Evolutionary conservation across 257 asterid species (phyloP).

Genomic region (Ehretia macrophylla): DNA sequence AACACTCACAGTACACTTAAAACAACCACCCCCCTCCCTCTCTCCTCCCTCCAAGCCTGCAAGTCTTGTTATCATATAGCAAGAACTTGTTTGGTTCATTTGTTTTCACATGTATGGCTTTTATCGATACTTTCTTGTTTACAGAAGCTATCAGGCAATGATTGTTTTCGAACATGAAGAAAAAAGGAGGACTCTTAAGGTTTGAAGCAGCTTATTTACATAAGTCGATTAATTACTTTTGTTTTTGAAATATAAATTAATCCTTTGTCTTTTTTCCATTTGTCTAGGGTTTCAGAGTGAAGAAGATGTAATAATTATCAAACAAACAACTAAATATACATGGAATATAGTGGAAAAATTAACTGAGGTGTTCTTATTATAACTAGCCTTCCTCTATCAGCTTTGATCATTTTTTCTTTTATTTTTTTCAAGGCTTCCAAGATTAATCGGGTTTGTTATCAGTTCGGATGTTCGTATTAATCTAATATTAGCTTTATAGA

Average conservation of each 20-base stretch:
- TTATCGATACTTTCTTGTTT: neutral
- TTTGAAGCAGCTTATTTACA: neutral
- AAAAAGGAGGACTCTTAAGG: slow-evolving; percentile 6
- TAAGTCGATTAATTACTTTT: neutral
- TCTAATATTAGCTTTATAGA: neutral
- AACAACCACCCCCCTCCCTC: no score
- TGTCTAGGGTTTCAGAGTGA: neutral
- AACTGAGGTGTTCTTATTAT: no score
- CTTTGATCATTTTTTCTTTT: neutral
- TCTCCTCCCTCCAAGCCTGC: neutral
- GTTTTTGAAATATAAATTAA: neutral
- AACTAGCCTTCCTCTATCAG: no score
- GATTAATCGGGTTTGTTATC: neutral
- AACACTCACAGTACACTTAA: neutral
- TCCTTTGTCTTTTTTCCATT: neutral
- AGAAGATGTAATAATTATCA: neutral
- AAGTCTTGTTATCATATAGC: neutral
- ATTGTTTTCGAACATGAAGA: neutral
- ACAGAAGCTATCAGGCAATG: neutral
- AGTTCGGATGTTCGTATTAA: slow-evolving; percentile 16
- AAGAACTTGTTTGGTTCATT: neutral
- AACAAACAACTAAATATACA: neutral
- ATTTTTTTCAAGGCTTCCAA: slow-evolving; percentile 26
- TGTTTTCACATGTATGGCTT: neutral
- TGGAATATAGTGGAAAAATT: no score